phyloP scores from a whole-genome alignment of 768 basidiomycete genomes.

The Rhodotorula kratochvilovae region DNA sequence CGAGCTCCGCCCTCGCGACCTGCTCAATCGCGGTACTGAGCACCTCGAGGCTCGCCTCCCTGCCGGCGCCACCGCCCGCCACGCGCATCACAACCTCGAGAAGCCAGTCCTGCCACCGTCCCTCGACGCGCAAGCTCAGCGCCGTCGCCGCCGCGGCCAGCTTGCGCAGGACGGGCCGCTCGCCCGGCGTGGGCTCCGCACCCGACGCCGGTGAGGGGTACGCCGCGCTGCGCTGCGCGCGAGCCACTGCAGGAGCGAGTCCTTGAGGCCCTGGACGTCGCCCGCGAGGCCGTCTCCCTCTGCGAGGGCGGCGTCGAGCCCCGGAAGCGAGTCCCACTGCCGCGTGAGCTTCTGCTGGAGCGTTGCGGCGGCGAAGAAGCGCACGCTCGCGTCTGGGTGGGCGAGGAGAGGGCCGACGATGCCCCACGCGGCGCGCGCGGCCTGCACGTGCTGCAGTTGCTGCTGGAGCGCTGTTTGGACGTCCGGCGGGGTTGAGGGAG shows the following conservation, averaged over 20 bases:
- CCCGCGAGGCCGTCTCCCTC: background rate
- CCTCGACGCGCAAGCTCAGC: conserved; percentile 9
- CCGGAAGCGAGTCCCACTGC: conserved; percentile 11
- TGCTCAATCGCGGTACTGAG: conserved; percentile 39
- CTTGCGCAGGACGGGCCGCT: conserved; percentile 29
- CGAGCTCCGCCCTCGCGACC: conserved; percentile 38
- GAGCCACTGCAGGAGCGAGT: conserved; percentile 25
- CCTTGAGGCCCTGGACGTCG: background rate
- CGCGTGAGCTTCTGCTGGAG: conserved; percentile 22
- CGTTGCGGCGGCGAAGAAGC: conserved; percentile 34
- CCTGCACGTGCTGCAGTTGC: conserved; percentile 18
- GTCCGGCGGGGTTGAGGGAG: conserved; percentile 14
- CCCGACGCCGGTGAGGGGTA: background rate
- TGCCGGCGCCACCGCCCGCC: conserved; percentile 15
- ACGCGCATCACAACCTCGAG: conserved; percentile 23
- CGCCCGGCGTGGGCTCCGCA: background rate
- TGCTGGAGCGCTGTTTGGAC: conserved; percentile 7
- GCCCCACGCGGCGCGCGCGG: conserved; percentile 7
- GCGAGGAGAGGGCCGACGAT: conserved; percentile 19
- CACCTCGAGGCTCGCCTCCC: conserved; percentile 38
- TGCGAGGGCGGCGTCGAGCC: background rate
- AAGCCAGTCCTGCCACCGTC: conserved; percentile 31
- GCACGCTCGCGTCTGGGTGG: conserved; percentile 19
- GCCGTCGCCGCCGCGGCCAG: conserved; percentile 7
- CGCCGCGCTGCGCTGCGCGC: conserved; percentile 5